Base-by-base conservation (phyloP, 2,329 filamentous ascomycete species). In the Parastagonospora nodorum region DNA sequence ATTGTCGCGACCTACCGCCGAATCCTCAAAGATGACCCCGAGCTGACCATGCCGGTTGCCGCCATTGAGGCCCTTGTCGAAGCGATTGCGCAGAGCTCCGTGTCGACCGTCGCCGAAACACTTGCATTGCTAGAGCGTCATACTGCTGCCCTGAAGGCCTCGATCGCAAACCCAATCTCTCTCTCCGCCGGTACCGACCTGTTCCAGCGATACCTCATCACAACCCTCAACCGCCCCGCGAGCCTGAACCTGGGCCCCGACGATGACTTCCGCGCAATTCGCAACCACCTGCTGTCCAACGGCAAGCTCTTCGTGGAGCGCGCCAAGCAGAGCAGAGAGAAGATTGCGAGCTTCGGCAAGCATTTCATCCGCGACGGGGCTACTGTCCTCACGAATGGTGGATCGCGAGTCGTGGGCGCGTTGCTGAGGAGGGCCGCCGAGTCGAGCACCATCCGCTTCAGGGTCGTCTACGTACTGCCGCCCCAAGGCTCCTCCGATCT, bases 31-130 rank as follows among this genome's bases (percentile, higher is more conserved):
- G 81, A 83, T 44, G 92, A 97, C 72, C 82, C 88, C 9, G 90
- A 96, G 55, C 83, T 97, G 45, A 97, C 93, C 31, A 97, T 96
- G 85, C 92, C 94, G 57, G 90, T 99, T 48, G 94, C 94, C 15
- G 92, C 92, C 51, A 96, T 96, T 70, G 90, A 96, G 77, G 87
- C 92, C 27, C 83, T 99, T 52, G 94, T 97, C 61, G 85, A 88
- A 68, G 88, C 94, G 53, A 88, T 97, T 52, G 87, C 88, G 68
- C 83, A 88, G 58, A 89, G 87, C 39, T 86, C 87, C 55, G 88
- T 91, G 6, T 89, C 87, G 16, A 99, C 94, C 50, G 90, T 96
- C 65, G 93, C 89, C 77, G 94, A 99, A 79, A 97, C 93, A 31
- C 88, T 97, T 71, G 88, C 93, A 63, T 85, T 92, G 39, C 84